These are phyloP conservation scores for Abortiporus biennis DNA, from an alignment of 1,284 basidiomycete species.

Conservation along the genomic window DNA sequence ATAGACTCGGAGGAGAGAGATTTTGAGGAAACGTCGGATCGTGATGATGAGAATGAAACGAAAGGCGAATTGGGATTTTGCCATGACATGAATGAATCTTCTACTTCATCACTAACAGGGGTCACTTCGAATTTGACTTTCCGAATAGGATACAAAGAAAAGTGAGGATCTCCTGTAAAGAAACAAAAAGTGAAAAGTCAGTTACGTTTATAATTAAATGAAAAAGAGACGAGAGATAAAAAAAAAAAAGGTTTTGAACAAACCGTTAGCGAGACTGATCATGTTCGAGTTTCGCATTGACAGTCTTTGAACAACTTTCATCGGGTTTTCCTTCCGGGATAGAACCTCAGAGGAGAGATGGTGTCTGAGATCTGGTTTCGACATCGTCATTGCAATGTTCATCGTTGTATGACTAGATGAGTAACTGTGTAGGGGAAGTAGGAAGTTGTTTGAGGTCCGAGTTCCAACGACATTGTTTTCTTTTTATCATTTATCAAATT, in stretches of 20 bases:
- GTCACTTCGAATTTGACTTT: slow-evolving; percentile 35
- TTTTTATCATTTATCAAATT: too few relatives aligned
- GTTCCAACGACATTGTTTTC: too few relatives aligned
- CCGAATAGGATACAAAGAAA: slow-evolving; percentile 35
- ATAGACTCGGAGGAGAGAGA: slow-evolving; percentile 28
- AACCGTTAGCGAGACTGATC: slow-evolving; percentile 38
- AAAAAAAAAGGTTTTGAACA: slow-evolving; percentile 7
- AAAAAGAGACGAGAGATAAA: neutral
- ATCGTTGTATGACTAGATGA: too few relatives aligned
- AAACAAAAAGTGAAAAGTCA: too few relatives aligned
- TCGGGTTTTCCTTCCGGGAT: slow-evolving; percentile 29
- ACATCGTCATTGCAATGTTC: too few relatives aligned
- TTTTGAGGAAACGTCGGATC: slow-evolving; percentile 23
- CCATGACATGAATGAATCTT: slow-evolving; percentile 30
- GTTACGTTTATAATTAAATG: slow-evolving; percentile 1
- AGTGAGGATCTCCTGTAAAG: slow-evolving; percentile 36
- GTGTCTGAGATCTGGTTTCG: slow-evolving; percentile 32
- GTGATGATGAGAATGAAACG: too few relatives aligned
- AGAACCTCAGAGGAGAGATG: slow-evolving; percentile 31
- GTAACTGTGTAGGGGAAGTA: too few relatives aligned
- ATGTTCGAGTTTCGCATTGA: slow-evolving; percentile 28
- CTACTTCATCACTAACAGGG: slow-evolving; percentile 20
- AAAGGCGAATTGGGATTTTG: too few relatives aligned
- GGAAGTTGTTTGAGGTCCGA: too few relatives aligned
- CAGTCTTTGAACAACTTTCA: slow-evolving; percentile 36